phyloP scores from a whole-genome alignment of 2,329 filamentous ascomycete genomes.

The Rosellinia necatrix region DNA sequence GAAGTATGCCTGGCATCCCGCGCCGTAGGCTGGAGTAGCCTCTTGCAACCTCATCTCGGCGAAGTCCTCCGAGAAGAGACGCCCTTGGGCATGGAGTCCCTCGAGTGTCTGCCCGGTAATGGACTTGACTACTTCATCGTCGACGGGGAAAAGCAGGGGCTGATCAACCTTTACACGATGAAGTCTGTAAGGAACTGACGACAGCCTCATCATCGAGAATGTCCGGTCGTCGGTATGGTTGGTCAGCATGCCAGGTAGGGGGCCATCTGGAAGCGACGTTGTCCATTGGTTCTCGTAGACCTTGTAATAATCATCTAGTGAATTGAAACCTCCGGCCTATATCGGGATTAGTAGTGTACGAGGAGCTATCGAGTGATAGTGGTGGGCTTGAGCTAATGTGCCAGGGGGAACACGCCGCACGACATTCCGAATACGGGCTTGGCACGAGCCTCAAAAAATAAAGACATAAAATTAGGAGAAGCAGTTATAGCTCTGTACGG shows the following conservation, averaged over 20 bases:
- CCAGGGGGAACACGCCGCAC: neutral
- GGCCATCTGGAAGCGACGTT: slow-evolving; percentile 43
- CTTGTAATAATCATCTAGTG: slow-evolving; percentile 45
- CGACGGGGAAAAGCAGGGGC: slow-evolving; percentile 45
- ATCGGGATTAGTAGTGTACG: slow-evolving; percentile 2
- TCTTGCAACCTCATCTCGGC: slow-evolving; percentile 40
- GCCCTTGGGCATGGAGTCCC: slow-evolving; percentile 42
- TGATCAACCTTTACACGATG: slow-evolving; percentile 43
- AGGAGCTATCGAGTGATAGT: neutral
- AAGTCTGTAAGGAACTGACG: slow-evolving; percentile 46
- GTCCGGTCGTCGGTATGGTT: slow-evolving; percentile 53
- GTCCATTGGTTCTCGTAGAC: slow-evolving; percentile 50
- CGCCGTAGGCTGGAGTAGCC: slow-evolving; percentile 36
- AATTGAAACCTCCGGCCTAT: slow-evolving; percentile 17
- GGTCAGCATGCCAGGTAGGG: slow-evolving; percentile 43
- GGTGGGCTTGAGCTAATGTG: neutral
- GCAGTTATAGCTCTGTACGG: too few relatives aligned
- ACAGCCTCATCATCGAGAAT: slow-evolving; percentile 55
- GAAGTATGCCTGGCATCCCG: slow-evolving; percentile 48
- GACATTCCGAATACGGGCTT: neutral
- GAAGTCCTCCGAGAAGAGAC: slow-evolving; percentile 51
- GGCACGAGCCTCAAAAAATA: neutral
- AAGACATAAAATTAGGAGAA: too few relatives aligned
- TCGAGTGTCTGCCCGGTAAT: slow-evolving; percentile 42
- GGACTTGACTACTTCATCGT: slow-evolving; percentile 38